Percentiles rank a stretch among this genome's conserved stretches.
phyloP scores from a whole-genome alignment of 1,284 basidiomycete species.

The Inonotus obliquus region DNA sequence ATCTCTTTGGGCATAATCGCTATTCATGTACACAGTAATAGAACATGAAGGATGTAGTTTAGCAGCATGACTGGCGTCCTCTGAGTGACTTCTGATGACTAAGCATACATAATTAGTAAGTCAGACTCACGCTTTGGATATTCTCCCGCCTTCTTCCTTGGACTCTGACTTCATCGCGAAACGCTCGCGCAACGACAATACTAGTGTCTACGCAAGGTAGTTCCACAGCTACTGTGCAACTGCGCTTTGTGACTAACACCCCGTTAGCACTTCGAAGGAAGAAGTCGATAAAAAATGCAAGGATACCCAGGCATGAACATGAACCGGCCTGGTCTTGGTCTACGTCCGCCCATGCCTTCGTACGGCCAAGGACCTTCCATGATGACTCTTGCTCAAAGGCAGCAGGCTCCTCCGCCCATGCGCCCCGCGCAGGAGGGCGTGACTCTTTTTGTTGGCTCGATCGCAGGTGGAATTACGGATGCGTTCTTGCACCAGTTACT shows the following conservation, averaged over 20 bases:
- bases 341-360: conserved; percentile 77
- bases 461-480: conserved; percentile 89
- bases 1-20: background rate
- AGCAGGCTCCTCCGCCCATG: conserved; percentile 57
- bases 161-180: background rate
- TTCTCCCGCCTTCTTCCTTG: background rate
- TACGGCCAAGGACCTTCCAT: conserved; percentile 85
- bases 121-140: background rate
- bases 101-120: background rate
- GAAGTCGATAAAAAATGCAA: conserved; percentile 8
- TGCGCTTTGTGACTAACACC: background rate
- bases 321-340: conserved; percentile 78
- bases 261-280: background rate
- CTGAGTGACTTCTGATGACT: background rate
- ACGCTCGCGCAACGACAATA: background rate
- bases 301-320: conserved; percentile 16
- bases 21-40: background rate
- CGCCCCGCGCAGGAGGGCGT: conserved; percentile 45
- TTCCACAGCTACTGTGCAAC: background rate
- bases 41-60: background rate
- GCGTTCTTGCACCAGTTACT: conserved; percentile 73
- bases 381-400: conserved; percentile 79
- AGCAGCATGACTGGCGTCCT: background rate
- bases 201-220: background rate
- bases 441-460: conserved; percentile 90